Conservation (phyloP, 106 monocot genomes). For the Apostasia ramifera region DNA sequence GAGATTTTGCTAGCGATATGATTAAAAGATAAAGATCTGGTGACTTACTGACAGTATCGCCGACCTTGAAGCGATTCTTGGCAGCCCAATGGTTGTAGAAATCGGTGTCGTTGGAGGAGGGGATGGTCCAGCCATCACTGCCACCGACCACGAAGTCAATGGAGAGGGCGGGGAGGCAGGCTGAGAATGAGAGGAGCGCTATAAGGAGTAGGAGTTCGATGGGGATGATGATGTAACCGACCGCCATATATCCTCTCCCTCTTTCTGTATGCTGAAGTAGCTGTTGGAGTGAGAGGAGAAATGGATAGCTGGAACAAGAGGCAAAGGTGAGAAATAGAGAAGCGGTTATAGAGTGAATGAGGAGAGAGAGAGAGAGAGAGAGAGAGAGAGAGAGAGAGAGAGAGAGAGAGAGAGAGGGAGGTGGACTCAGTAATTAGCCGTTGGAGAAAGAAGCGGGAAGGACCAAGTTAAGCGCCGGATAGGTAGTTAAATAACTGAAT, state of each 20-base stretch:
- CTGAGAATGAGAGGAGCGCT: background rate
- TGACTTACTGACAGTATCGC: slow-evolving; percentile 60
- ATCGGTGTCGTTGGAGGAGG: slow-evolving; percentile 25
- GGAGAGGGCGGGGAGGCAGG: slow-evolving; percentile 9
- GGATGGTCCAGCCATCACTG: slow-evolving; percentile 59
- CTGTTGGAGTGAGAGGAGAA: too few relatives aligned
- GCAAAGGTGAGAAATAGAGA: background rate
- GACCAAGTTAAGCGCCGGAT: too few relatives aligned
- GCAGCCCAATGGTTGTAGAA: slow-evolving; percentile 85
- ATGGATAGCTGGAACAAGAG: background rate
- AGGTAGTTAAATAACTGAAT: too few relatives aligned
- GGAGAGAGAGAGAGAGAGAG: background rate
- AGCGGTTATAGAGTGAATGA: background rate
- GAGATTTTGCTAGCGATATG: background rate
- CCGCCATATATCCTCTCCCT: background rate
- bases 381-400: background rate
- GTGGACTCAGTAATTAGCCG: slow-evolving; percentile 1
- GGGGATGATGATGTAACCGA: background rate
- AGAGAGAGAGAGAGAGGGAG: background rate
- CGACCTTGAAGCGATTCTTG: slow-evolving; percentile 57
- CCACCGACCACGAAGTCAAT: slow-evolving; percentile 58
- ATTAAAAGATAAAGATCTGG: background rate
- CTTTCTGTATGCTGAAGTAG: background rate
- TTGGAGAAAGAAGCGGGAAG: too few relatives aligned
- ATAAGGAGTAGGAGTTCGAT: slow-evolving; percentile 5